Evolutionary conservation across 805 yeast species (phyloP), one percentile per base, ranked within the genome.

Genomic region (Wickerhamiella australiensis): DNA sequence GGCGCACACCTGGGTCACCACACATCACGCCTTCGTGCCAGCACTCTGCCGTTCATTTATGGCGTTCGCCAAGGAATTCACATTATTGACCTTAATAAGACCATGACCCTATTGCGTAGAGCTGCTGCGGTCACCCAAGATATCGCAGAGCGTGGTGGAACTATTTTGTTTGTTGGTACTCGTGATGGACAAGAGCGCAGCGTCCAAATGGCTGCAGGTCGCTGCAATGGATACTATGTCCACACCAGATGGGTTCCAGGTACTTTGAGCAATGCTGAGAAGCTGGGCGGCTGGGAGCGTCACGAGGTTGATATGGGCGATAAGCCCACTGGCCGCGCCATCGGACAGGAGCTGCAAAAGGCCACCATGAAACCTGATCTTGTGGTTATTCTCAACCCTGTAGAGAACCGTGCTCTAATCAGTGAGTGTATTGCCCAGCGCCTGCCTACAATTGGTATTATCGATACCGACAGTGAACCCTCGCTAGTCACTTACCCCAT

Each of bases 1-100:
- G 96, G 96, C 47, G 90, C 90, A 42, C 98, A 92, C 65, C 70
- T 92, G 57, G 98, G 98, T 25, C 96, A 90, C 58, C 75, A 95
- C n/a, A 81, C 78, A 31, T 71, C 82, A 2, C 70, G 81, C 53
- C 53, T 66, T 31, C 78, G 94, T 57, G 79, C 87, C 8, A 74
- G 82, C 23, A 85, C 88, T 47, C 90, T 87, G 65, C 88, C 94
- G 9, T 92, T 73, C 64, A 75, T 90, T 42, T 82, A 82, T 61
- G 98, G 97, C 50, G 82, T 76, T 55, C 86, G 92, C 59, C 80
- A 85, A 53, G 95, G 87, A n/a, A 74, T 92, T 51, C 95, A 87
- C 64, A 77, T 92, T 47, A 88, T 92, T 57, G 95, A 90, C 64
- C 71, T 88, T 57, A 90, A 90, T 57, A 80, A 84, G 66, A 92